Conservation (phyloP, 805 yeast species). For the Candida mattraensis region DNA sequence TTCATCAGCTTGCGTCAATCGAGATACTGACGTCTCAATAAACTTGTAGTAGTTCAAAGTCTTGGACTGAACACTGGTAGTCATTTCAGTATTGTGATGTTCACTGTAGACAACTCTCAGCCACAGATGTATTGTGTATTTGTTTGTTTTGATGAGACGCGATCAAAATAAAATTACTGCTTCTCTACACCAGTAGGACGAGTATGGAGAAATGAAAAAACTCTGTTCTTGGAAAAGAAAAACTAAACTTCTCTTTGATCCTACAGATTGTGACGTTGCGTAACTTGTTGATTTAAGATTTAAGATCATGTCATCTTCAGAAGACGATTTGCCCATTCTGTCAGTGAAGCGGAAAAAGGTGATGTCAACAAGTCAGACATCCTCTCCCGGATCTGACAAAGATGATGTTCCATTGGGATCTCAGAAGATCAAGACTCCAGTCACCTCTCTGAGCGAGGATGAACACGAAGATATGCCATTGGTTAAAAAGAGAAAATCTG, state of each 20-base stretch:
- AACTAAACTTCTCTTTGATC: too few species aligned
- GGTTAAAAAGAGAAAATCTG: conserved; percentile 9
- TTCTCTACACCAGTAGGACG: too few species aligned
- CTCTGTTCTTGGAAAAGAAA: too few species aligned
- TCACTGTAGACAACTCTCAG: too few species aligned
- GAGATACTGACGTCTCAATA: conserved; percentile 9
- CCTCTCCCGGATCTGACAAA: conserved; percentile 14
- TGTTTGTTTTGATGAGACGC: too few species aligned
- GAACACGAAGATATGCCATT: conserved; percentile 20
- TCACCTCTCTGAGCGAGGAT: conserved; percentile 20
- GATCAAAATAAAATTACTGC: too few species aligned
- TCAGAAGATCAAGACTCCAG: conserved; percentile 12
- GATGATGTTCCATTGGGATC: conserved; percentile 1
- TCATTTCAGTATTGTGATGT: background rate
- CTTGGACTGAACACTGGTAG: conserved; percentile 4
- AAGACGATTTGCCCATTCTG: conserved; percentile 18
- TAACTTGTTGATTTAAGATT: too few species aligned
- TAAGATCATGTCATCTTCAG: conserved; percentile 25
- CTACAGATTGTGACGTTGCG: too few species aligned
- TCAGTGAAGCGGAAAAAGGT: conserved; percentile 9
- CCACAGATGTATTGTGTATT: too few species aligned
- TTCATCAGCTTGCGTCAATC: conserved; percentile 1
- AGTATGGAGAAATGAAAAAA: too few species aligned
- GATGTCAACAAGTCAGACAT: conserved; percentile 1
- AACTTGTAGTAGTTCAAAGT: conserved; percentile 12